Percentiles rank a stretch among this genome's conserved stretches.
These are phyloP conservation scores for Coelastrella sp. DNA, from an alignment of 139 green algal species.

Conservation along the genomic window DNA sequence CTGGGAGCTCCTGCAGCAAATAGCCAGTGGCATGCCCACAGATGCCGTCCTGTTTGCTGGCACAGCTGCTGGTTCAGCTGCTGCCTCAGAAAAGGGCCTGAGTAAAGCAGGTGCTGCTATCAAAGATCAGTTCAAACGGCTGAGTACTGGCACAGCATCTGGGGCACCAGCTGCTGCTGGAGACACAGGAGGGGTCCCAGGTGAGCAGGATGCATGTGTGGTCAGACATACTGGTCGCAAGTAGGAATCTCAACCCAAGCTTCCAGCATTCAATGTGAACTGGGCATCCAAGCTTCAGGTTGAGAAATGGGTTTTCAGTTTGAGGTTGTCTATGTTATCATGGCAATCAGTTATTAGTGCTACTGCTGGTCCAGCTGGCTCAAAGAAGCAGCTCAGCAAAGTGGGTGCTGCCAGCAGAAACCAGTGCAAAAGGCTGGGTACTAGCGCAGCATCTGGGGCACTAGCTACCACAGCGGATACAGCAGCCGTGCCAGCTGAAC, in stretches of 20 bases:
- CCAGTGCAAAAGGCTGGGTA: neutral
- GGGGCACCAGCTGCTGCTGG: neutral
- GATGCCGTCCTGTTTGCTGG: constrained; percentile 90
- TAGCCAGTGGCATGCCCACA: constrained; percentile 85
- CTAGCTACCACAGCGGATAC: neutral
- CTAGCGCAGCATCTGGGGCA: neutral
- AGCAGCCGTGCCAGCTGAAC: too few relatives aligned
- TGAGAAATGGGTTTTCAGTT: too few relatives aligned
- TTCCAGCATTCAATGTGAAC: too few relatives aligned
- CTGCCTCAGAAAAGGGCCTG: constrained; percentile 5
- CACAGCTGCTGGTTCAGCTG: constrained; percentile 2
- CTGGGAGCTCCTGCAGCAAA: constrained; percentile 94
- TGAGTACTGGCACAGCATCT: neutral
- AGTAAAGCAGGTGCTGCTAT: constrained; percentile 24
- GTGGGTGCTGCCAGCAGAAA: constrained; percentile 8
- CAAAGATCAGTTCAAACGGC: constrained; percentile 14
- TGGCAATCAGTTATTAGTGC: constrained; percentile 58
- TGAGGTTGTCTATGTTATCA: too few relatives aligned
- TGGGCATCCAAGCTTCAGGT: too few relatives aligned
- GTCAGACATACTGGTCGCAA: too few relatives aligned
- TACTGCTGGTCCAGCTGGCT: neutral
- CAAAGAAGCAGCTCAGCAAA: constrained; percentile 7
- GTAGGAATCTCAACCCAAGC: too few relatives aligned
- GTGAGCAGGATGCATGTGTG: too few relatives aligned
- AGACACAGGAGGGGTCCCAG: neutral